Conservation (phyloP, 495 filamentous ascomycete genomes). For the Neurospora sp. region DNA sequence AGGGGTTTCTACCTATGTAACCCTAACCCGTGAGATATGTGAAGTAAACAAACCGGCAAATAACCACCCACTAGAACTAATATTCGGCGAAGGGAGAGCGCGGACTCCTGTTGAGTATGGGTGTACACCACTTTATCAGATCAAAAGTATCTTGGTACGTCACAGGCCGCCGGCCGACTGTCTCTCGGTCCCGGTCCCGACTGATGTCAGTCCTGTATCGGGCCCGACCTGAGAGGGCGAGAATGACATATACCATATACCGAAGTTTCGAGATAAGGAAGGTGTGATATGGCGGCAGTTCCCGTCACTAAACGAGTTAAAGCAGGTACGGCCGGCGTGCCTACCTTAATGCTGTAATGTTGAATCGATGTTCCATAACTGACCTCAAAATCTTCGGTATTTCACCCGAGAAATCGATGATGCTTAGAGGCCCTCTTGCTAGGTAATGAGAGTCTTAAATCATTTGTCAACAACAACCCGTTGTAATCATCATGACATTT, state of each 20-base stretch:
- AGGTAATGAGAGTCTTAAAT: neutral
- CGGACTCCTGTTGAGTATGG: neutral
- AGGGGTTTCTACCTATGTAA: neutral
- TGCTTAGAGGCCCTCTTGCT: neutral
- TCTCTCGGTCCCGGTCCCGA: neutral
- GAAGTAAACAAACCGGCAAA: neutral
- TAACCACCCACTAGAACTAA: no score
- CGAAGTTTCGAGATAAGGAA: neutral
- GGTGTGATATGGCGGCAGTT: neutral
- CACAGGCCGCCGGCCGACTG: neutral
- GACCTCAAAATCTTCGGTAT: neutral
- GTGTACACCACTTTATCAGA: neutral
- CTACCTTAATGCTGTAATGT: neutral
- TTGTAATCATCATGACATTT: neutral
- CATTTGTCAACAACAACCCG: neutral
- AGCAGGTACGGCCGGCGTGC: neutral
- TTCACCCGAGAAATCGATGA: neutral
- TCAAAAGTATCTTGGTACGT: neutral
- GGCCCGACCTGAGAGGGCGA: neutral
- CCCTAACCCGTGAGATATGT: neutral
- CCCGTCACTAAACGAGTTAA: neutral
- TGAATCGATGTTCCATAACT: neutral
- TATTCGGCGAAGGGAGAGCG: no score
- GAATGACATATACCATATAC: neutral
- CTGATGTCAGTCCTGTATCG: neutral